These are phyloP conservation scores for Acanthamoeba castellanii DNA, from an alignment of 208 protist species.

Conservation along the genomic window DNA sequence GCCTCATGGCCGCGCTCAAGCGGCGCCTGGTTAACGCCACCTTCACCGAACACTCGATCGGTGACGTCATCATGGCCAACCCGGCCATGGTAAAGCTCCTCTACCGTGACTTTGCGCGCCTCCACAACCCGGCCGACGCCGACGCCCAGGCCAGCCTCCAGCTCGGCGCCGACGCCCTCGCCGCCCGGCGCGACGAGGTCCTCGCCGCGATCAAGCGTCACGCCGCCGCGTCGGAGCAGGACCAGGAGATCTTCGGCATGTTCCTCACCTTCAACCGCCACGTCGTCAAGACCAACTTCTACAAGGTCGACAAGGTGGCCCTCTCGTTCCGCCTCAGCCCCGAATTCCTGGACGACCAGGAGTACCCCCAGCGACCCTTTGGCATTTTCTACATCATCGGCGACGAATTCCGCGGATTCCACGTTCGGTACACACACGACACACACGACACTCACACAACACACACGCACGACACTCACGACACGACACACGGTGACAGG, in stretches of 20 bases:
- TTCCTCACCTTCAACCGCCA: slow-evolving; percentile 95
- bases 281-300: slow-evolving; percentile 96
- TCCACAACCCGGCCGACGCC: slow-evolving; percentile 77
- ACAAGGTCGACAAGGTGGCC: slow-evolving; percentile 94
- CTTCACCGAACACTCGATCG: slow-evolving; percentile 93
- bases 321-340: slow-evolving; percentile 95
- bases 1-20: slow-evolving; percentile 93
- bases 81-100: slow-evolving; percentile 93
- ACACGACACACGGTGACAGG: neutral
- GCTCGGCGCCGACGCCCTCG: neutral
- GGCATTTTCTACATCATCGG: slow-evolving; percentile 95
- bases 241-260: slow-evolving; percentile 91
- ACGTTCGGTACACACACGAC: slow-evolving; percentile 86
- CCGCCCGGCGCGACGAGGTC: slow-evolving; percentile 84
- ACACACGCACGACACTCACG: neutral
- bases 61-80: slow-evolving; percentile 91
- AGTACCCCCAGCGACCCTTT: slow-evolving; percentile 92
- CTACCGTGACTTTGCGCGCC: slow-evolving; percentile 93
- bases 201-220: slow-evolving; percentile 89
- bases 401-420: slow-evolving; percentile 96
- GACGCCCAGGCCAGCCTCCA: neutral
- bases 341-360: slow-evolving; percentile 86
- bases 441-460: neutral
- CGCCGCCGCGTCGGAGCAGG: slow-evolving; percentile 87
- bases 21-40: slow-evolving; percentile 92